Evolutionary conservation across 495 filamentous ascomycete species (phyloP), one percentile per base, ranked within the genome.

Genomic region (Penicillium silybi): DNA sequence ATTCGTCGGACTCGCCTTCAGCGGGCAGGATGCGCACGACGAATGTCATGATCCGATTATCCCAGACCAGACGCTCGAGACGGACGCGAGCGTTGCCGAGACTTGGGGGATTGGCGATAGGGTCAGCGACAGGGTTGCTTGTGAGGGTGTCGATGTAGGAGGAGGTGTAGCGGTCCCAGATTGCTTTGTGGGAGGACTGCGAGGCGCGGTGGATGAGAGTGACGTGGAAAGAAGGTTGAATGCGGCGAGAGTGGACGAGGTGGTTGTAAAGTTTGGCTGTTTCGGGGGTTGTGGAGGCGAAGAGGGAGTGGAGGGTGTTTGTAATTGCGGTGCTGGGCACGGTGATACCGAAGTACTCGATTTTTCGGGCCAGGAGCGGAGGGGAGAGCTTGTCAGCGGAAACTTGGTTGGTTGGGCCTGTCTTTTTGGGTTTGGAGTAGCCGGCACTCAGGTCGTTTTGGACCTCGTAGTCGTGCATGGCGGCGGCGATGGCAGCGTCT

Each of bases 201-300:
- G 69, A 68, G 9, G 85, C 82, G 42, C 83, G 85, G 67, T 98
- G 93, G 64, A 96, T 89, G 13, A 98, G 80, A 0, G 93, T 98
- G 48, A 97, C 86, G 67, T 98, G 93, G 71, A 97, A 97, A n/a
- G 80, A 69, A 27, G 80, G 59, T 66, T 98, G 93, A 17, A 97
- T 66, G 44, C 93, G 88, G 20, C 85, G 79, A 1, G 75, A 71
- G 37, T 84, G 76, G 56, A 88, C 75, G 22, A 98, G 85, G 40
- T 88, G 80, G 53, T 82, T 77, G 77, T 85, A 97, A 56, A 96
- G 84, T 25, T 76, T 79, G 4, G 82, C 69, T 74, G 47, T 77
- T 63, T 29, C 78, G 7, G 48, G 52, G 59, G 51, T 74, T 43
- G 23, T 59, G 42, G 67, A n/a, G n/a, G n/a, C n/a, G n/a, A 97